Percentiles rank a stretch among this genome's conserved stretches.
Conservation (phyloP, 1,284 basidiomycete genomes). For the Fistulinella staudtii region DNA sequence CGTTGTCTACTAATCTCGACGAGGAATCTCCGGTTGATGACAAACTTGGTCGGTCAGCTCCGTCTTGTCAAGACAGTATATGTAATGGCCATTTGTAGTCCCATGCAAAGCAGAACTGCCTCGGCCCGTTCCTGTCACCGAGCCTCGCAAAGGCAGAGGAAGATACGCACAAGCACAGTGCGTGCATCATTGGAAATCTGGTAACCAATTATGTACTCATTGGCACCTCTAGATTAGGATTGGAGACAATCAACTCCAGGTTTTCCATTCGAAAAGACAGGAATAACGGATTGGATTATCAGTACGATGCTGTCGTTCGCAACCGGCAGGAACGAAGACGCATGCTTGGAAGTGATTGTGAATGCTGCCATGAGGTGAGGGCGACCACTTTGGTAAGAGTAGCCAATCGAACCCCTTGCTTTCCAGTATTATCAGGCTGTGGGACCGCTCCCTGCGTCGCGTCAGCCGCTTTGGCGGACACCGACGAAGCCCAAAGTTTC, state of each 20-base stretch:
- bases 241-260: slow-evolving; percentile 54
- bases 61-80: background rate
- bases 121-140: slow-evolving; percentile 10
- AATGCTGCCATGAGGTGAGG: slow-evolving; percentile 77
- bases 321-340: slow-evolving; percentile 58
- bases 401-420: background rate
- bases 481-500: slow-evolving; percentile 38
- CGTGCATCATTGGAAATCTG: slow-evolving; percentile 1
- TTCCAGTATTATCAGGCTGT: slow-evolving; percentile 76
- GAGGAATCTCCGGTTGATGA: background rate
- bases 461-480: slow-evolving; percentile 68
- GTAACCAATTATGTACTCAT: slow-evolving; percentile 1
- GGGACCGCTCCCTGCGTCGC: slow-evolving; percentile 65
- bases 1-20: background rate
- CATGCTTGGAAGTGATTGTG: slow-evolving; percentile 79
- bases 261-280: slow-evolving; percentile 64
- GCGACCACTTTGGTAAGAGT: background rate
- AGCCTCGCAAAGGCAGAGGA: slow-evolving; percentile 29
- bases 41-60: slow-evolving; percentile 11
- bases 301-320: slow-evolving; percentile 77
- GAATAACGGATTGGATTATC: slow-evolving; percentile 64
- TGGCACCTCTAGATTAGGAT: slow-evolving; percentile 20
- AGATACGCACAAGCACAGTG: slow-evolving; percentile 30
- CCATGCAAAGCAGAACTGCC: slow-evolving; percentile 31
- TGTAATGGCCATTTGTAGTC: slow-evolving; percentile 8